phyloP scores from a whole-genome alignment of 2,329 filamentous ascomycete genomes.

The Alternaria alternata region DNA sequence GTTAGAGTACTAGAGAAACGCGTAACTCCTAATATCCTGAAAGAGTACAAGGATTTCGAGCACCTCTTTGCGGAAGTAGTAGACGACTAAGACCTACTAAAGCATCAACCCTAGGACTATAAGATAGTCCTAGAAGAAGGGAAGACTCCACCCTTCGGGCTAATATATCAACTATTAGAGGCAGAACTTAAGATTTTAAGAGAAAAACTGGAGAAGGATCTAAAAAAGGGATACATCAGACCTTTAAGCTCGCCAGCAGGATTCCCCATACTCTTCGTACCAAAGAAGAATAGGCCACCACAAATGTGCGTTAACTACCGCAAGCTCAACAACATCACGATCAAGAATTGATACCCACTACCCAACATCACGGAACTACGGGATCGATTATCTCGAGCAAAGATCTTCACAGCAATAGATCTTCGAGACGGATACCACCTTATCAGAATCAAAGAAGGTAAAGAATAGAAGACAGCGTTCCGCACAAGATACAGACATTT shows the following conservation, averaged over 20 bases:
- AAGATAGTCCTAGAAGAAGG: too few relatives aligned
- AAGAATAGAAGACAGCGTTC: conserved; percentile 21
- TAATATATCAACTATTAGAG: too few relatives aligned
- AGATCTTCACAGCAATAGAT: conserved; percentile 17
- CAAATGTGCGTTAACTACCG: background rate
- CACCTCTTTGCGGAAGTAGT: too few relatives aligned
- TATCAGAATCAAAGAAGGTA: conserved; percentile 11
- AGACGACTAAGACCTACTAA: too few relatives aligned
- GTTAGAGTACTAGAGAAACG: too few relatives aligned
- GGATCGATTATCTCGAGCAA: background rate
- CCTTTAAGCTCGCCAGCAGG: background rate
- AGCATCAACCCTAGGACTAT: too few relatives aligned
- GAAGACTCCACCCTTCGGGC: too few relatives aligned
- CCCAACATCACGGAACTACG: rapidly evolving
- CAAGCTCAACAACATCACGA: rapidly evolving
- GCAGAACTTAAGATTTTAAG: too few relatives aligned
- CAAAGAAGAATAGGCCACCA: conserved; percentile 7
- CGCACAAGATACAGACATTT: conserved; percentile 10
- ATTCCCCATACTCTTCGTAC: conserved; percentile 9
- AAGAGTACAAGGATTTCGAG: too few relatives aligned
- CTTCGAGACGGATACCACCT: conserved; percentile 13
- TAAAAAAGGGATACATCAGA: background rate
- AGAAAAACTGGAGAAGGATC: background rate
- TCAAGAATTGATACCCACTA: too few relatives aligned
- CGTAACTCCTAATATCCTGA: too few relatives aligned